phyloP scores from a whole-genome alignment of 495 filamentous ascomycete genomes.

The Aspergillus hancockii region DNA sequence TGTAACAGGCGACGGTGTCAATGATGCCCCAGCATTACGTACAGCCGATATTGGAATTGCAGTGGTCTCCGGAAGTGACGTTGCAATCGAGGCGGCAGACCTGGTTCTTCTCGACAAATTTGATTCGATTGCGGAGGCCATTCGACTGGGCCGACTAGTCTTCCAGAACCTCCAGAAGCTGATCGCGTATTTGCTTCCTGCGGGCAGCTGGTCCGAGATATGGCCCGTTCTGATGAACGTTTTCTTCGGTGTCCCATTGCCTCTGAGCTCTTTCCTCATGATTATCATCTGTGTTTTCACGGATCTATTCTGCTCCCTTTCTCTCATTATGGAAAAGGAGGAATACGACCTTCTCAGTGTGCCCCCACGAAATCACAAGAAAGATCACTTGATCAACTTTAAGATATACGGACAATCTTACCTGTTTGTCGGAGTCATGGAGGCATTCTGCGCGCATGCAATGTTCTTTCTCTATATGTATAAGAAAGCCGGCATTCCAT shows the following conservation, averaged over 20 bases:
- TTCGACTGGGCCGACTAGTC: slow-evolving; percentile 58
- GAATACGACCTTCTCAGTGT: slow-evolving; percentile 69
- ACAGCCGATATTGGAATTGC: slow-evolving; percentile 68
- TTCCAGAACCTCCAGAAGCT: slow-evolving; percentile 62
- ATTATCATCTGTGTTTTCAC: slow-evolving; percentile 74
- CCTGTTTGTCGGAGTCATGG: slow-evolving; percentile 52
- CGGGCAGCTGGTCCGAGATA: slow-evolving; percentile 71
- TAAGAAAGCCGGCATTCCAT: slow-evolving; percentile 44
- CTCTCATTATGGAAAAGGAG: slow-evolving; percentile 67
- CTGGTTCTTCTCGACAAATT: slow-evolving; percentile 78
- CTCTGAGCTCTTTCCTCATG: slow-evolving; percentile 70
- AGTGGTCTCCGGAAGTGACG: slow-evolving; percentile 59
- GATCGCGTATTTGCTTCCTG: slow-evolving; percentile 60
- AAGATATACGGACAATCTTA: slow-evolving; percentile 54
- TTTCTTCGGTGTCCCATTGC: slow-evolving; percentile 68
- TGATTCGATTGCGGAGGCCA: slow-evolving; percentile 65
- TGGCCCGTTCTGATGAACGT: slow-evolving; percentile 76
- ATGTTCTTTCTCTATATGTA: slow-evolving; percentile 57
- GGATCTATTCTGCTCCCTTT: slow-evolving; percentile 56
- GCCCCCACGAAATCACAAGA: slow-evolving; percentile 60
- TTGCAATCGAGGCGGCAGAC: slow-evolving; percentile 80
- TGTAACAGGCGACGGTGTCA: slow-evolving; percentile 73
- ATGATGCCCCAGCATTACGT: slow-evolving; percentile 67
- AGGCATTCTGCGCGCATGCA: slow-evolving; percentile 46
- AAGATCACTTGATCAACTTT: slow-evolving; percentile 57